Evolutionary conservation across 1,139 yeast species (phyloP).

Genomic region (Diutina sp.): DNA sequence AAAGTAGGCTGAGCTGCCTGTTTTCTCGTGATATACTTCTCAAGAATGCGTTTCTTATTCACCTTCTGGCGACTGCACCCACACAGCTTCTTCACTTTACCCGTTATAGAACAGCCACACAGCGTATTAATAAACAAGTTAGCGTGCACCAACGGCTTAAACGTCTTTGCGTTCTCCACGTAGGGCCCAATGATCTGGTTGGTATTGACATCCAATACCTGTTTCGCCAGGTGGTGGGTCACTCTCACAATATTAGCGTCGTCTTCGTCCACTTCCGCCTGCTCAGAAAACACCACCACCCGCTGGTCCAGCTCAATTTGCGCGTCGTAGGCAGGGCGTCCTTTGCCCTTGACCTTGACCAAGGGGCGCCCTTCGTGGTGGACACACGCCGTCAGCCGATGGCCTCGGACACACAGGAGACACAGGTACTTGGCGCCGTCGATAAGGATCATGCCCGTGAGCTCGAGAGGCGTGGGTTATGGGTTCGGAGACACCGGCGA

Average conservation of each 20-base stretch:
- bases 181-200: constrained; percentile 34
- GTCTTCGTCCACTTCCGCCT: constrained; percentile 11
- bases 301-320: constrained; percentile 36
- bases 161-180: constrained; percentile 8
- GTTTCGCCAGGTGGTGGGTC: constrained; percentile 34
- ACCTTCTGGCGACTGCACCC: constrained; percentile 16
- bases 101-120: constrained; percentile 20
- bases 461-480: neutral
- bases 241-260: constrained; percentile 22
- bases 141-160: constrained; percentile 16
- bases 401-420: constrained; percentile 84
- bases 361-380: constrained; percentile 63
- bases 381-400: constrained; percentile 75
- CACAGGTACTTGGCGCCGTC: constrained; percentile 86
- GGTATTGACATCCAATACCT: constrained; percentile 34
- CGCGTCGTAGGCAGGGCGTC: constrained; percentile 49
- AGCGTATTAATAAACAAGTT: constrained; percentile 24
- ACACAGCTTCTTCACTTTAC: constrained; percentile 14
- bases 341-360: constrained; percentile 78
- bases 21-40: constrained; percentile 20
- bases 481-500: neutral
- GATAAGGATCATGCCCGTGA: constrained; percentile 55
- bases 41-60: constrained; percentile 24
- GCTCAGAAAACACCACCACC: constrained; percentile 46
- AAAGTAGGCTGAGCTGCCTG: neutral